Conservation (phyloP, 2,329 filamentous ascomycete genomes). For the Xylaria sp. region DNA sequence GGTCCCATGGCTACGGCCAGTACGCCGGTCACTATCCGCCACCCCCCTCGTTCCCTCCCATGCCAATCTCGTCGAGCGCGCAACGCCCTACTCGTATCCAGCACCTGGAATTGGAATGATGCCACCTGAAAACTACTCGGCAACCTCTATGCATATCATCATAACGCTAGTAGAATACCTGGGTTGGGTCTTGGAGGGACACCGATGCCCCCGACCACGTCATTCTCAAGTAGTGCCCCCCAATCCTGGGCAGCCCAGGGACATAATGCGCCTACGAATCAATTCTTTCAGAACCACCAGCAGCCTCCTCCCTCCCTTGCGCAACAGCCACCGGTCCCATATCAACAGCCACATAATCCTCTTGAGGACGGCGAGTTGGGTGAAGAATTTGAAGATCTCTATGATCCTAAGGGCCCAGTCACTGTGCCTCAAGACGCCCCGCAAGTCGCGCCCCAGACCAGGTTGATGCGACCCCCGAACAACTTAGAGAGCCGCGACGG, state of each 20-base stretch:
- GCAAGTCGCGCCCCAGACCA: neutral
- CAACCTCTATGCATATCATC: slow-evolving; percentile 45
- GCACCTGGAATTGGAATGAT: slow-evolving; percentile 21
- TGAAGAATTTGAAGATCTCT: slow-evolving; percentile 68
- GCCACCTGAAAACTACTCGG: slow-evolving; percentile 35
- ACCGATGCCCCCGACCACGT: slow-evolving; percentile 19
- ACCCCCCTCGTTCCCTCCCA: slow-evolving; percentile 23
- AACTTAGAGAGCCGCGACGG: slow-evolving; percentile 30
- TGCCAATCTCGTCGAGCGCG: slow-evolving; percentile 13
- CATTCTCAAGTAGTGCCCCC: slow-evolving; percentile 21
- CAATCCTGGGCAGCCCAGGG: slow-evolving; percentile 27
- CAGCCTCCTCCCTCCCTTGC: slow-evolving; percentile 6
- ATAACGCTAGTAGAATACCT: slow-evolving; percentile 48
- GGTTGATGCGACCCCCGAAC: slow-evolving; percentile 18
- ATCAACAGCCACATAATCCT: slow-evolving; percentile 12
- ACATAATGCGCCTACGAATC: slow-evolving; percentile 15
- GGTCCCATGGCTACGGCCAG: slow-evolving; percentile 46
- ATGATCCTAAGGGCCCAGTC: slow-evolving; percentile 49
- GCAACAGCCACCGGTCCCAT: neutral
- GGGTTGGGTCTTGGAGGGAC: slow-evolving; percentile 45
- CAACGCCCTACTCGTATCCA: slow-evolving; percentile 16
- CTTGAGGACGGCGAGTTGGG: slow-evolving; percentile 78
- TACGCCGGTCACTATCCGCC: slow-evolving; percentile 38
- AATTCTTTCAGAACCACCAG: slow-evolving; percentile 8
- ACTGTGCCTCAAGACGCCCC: neutral